Conservation (phyloP, 2,329 filamentous ascomycete species). For the Cladophialophora chaetospira region DNA sequence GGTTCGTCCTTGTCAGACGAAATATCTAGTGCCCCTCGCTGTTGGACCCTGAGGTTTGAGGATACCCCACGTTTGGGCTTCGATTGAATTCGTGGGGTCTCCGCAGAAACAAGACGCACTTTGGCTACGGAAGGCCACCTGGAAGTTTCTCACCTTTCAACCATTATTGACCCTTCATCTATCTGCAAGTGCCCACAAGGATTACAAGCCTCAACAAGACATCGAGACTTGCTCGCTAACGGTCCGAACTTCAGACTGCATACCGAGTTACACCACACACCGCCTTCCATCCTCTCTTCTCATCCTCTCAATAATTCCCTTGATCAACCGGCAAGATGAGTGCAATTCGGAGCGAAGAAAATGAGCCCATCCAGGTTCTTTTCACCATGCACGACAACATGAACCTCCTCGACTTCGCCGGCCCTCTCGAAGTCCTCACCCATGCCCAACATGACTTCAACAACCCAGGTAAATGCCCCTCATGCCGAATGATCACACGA, state of each 20-base stretch:
- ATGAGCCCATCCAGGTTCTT: slow-evolving; percentile 60
- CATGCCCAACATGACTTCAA: slow-evolving; percentile 57
- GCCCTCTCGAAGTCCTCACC: slow-evolving; percentile 60
- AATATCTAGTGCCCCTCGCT: neutral
- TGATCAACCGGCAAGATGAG: slow-evolving; percentile 45
- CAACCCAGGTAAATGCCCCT: slow-evolving; percentile 48
- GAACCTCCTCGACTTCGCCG: slow-evolving; percentile 60
- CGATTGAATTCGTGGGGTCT: slow-evolving; percentile 22
- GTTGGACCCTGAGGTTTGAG: neutral
- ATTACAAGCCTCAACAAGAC: too few species aligned
- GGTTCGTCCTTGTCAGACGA: too few species aligned
- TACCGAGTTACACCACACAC: neutral
- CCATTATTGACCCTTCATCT: too few species aligned
- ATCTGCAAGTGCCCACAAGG: too few species aligned
- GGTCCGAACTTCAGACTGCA: too few species aligned
- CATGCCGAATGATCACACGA: slow-evolving; percentile 20
- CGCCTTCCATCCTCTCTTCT: neutral
- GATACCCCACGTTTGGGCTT: slow-evolving; percentile 21
- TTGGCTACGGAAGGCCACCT: neutral
- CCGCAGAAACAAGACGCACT: slow-evolving; percentile 18
- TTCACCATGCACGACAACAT: slow-evolving; percentile 59
- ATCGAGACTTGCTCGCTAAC: too few species aligned
- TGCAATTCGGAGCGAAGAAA: slow-evolving; percentile 47
- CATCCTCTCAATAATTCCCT: neutral
- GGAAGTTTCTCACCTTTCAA: too few species aligned